These are phyloP conservation scores for Nannizziopsis barbatae DNA, from an alignment of 2,329 filamentous ascomycete species.

Conservation along the genomic window DNA sequence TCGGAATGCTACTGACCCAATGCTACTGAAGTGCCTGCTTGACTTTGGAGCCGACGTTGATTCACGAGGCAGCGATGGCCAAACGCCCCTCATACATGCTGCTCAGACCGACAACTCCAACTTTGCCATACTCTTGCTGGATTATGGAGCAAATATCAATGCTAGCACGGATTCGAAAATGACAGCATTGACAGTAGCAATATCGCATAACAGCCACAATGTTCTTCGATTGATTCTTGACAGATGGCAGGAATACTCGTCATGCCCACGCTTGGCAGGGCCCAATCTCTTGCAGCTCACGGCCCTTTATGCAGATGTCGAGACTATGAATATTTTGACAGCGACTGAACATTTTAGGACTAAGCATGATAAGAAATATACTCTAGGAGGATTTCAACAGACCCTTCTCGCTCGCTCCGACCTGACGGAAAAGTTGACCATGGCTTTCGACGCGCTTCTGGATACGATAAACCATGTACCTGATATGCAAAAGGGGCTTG, in stretches of 20 bases:
- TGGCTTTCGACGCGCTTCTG: constrained; percentile 16
- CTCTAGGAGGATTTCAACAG: constrained; percentile 14
- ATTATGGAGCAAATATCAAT: constrained; percentile 29
- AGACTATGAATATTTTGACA: constrained; percentile 22
- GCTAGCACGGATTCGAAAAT: constrained; percentile 19
- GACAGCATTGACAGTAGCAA: constrained; percentile 27
- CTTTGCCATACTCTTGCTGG: constrained; percentile 26
- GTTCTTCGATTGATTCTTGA: constrained; percentile 27
- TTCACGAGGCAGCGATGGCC: constrained; percentile 22
- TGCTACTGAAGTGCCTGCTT: constrained; percentile 24
- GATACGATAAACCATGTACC: constrained; percentile 14
- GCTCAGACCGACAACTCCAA: constrained; percentile 23
- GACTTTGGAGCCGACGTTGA: constrained; percentile 25
- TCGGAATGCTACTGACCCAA: constrained; percentile 22
- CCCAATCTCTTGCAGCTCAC: constrained; percentile 20
- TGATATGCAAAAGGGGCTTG: constrained; percentile 5
- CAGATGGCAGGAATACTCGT: constrained; percentile 27
- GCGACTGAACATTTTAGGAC: constrained; percentile 21
- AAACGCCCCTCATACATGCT: constrained; percentile 26
- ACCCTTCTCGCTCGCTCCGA: constrained; percentile 14
- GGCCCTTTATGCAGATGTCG: constrained; percentile 23
- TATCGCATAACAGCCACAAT: constrained; percentile 28
- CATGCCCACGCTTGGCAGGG: constrained; percentile 25
- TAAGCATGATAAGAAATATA: constrained; percentile 21
- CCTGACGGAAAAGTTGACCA: constrained; percentile 14